phyloP scores from a whole-genome alignment of 768 basidiomycete genomes.

The Rhizopogon roseolus region DNA sequence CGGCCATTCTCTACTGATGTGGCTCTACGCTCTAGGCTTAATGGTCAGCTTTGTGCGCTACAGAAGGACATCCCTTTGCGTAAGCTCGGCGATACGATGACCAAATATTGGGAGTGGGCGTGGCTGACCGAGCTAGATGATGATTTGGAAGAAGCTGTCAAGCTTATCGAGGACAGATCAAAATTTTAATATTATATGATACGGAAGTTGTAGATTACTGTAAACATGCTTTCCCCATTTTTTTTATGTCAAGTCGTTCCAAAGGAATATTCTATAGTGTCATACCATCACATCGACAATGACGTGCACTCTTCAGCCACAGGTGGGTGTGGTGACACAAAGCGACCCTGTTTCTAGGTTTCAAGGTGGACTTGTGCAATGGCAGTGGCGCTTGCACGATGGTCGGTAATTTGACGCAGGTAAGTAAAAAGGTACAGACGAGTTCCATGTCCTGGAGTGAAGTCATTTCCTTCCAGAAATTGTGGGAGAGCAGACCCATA shows the following conservation, averaged over 20 bases:
- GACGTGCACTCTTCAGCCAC: conserved; percentile 76
- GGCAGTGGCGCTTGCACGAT: conserved; percentile 81
- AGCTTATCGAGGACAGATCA: conserved; percentile 7
- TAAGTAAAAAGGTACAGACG: no score
- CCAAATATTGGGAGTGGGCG: conserved; percentile 56
- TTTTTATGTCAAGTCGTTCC: not conserved
- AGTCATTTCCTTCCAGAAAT: no score
- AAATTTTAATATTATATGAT: not conserved
- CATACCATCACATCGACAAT: conserved; percentile 80
- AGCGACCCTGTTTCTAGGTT: conserved; percentile 17
- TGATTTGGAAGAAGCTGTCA: conserved; percentile 13
- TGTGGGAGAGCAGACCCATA: no score
- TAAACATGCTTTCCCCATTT: not conserved
- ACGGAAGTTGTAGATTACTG: no score
- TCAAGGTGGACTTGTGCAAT: conserved; percentile 81
- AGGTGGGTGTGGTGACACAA: conserved; percentile 15
- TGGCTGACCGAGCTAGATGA: conserved; percentile 21
- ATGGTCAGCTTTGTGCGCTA: conserved; percentile 10
- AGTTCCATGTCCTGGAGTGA: no score
- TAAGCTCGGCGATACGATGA: conserved; percentile 36
- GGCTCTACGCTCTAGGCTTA: conserved; percentile 18
- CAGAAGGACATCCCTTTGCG: conserved; percentile 27
- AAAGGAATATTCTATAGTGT: conserved; percentile 27
- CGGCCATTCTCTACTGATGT: conserved; percentile 39
- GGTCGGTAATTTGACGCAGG: conserved; percentile 47